A percentile compares a stretch with the other conserved stretches of the same genome.
Conservation (phyloP, 2,329 filamentous ascomycete species). For the Ophiocordyceps camponoti-saundersi region DNA sequence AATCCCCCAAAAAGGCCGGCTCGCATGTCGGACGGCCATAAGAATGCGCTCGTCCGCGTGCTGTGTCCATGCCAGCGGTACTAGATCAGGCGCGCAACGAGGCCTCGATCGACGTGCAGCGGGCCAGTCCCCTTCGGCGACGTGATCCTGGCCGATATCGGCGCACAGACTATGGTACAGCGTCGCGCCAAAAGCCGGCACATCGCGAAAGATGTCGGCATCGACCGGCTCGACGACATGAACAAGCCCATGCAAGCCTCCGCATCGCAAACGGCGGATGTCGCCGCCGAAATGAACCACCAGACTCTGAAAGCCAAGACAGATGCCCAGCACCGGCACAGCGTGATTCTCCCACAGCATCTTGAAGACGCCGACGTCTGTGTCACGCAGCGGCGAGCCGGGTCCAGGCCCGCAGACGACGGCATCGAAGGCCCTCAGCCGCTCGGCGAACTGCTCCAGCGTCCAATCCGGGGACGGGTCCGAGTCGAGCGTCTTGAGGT, state of each 20-base stretch:
- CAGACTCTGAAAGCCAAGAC: constrained; percentile 76
- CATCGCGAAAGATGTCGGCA: constrained; percentile 45
- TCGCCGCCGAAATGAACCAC: constrained; percentile 49
- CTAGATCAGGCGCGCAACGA: constrained; percentile 20
- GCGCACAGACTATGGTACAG: constrained; percentile 56
- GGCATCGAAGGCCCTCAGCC: constrained; percentile 51
- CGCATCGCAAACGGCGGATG: constrained; percentile 50
- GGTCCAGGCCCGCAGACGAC: constrained; percentile 85
- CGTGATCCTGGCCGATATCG: constrained; percentile 30
- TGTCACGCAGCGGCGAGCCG: constrained; percentile 52
- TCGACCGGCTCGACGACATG: constrained; percentile 44
- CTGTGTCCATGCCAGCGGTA: constrained; percentile 47
- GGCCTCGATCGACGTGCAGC: constrained; percentile 21
- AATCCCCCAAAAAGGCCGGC: constrained; percentile 66
- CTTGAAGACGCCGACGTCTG: constrained; percentile 72
- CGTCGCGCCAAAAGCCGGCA: constrained; percentile 49
- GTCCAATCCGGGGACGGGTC: constrained; percentile 32
- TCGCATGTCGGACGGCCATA: constrained; percentile 58
- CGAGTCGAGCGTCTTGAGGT: constrained; percentile 44
- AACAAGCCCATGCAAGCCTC: constrained; percentile 71
- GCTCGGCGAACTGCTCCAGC: constrained; percentile 19
- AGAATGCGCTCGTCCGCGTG: constrained; percentile 38
- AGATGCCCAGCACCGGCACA: constrained; percentile 73
- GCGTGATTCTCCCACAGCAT: constrained; percentile 49
- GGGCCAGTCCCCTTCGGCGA: constrained; percentile 19